Evolutionary conservation across 345 rosid species (phyloP).

Genomic region (Salix koriyanagi): DNA sequence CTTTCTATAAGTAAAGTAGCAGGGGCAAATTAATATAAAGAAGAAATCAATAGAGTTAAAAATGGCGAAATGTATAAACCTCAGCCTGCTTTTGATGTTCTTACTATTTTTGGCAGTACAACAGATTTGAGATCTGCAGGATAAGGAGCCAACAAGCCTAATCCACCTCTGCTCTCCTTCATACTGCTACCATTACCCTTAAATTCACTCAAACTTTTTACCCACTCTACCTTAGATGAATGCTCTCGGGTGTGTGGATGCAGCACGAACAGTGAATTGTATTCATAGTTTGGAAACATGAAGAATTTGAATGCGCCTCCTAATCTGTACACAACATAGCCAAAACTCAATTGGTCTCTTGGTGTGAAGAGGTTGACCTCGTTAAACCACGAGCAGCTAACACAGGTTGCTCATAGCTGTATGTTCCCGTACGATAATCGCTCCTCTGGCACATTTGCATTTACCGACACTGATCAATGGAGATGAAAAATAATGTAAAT

Average conservation of each 20-base stretch:
- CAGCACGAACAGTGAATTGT: conserved; percentile 72
- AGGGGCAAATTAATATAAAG: not conserved
- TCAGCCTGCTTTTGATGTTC: conserved; percentile 96
- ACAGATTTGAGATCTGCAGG: conserved; percentile 72
- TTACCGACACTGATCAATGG: too few species aligned
- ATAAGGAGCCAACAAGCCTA: conserved; percentile 92
- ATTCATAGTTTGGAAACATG: conserved; percentile 93
- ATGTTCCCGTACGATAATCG: conserved; percentile 79
- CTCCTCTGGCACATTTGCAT: conserved; percentile 99
- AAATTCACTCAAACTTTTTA: conserved; percentile 63
- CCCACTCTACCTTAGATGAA: conserved; percentile 97
- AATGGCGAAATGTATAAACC: not conserved
- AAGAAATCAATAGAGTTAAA: not conserved
- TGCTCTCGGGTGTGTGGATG: conserved; percentile 94
- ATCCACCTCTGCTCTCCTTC: conserved; percentile 85
- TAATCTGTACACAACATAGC: conserved; percentile 75
- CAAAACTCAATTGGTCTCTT: conserved; percentile 96
- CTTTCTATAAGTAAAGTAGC: not conserved
- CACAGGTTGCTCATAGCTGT: conserved; percentile 73
- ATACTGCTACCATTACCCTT: conserved; percentile 70
- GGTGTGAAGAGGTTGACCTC: conserved; percentile 93
- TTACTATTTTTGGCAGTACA: conserved; percentile 53
- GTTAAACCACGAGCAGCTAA: conserved; percentile 95
- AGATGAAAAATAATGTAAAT: not conserved
- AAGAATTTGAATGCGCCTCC: conserved; percentile 60